A percentile compares a stretch with the other conserved stretches of the same genome.
Evolutionary conservation across 169 alveolate genomes (phyloP).

Genomic region (Eimeria maxima): DNA sequence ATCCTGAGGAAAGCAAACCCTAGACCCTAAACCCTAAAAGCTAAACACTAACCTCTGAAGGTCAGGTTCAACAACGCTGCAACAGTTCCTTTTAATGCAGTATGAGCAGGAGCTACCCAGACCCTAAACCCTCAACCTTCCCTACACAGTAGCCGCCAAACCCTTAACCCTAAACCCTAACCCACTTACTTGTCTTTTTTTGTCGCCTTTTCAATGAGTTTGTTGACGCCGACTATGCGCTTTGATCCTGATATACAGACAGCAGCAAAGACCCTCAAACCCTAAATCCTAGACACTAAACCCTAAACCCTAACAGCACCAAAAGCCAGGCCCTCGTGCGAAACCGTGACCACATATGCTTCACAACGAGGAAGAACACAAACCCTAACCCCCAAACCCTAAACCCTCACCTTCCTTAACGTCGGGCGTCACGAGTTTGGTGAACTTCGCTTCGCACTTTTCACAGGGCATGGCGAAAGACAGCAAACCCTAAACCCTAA

Average conservation of each 20-base stretch:
- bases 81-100: too few species aligned
- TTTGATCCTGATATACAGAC: slow-evolving; percentile 80
- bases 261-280: neutral
- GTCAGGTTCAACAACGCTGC: neutral
- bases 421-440: slow-evolving; percentile 82
- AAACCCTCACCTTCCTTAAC: slow-evolving; percentile 53
- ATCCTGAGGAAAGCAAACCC: slow-evolving; percentile 72
- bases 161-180: neutral
- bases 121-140: neutral
- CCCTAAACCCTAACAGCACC: too few species aligned
- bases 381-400: slow-evolving; percentile 16
- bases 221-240: slow-evolving; percentile 83
- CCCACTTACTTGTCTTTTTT: slow-evolving; percentile 81
- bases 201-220: slow-evolving; percentile 80
- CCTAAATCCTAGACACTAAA: neutral
- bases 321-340: too few species aligned
- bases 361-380: too few species aligned
- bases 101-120: neutral
- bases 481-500: slow-evolving; percentile 42
- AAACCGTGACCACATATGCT: too few species aligned
- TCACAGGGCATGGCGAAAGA: slow-evolving; percentile 76
- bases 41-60: neutral
- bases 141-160: neutral
- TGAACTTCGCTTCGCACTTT: slow-evolving; percentile 79
- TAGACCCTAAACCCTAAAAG: slow-evolving; percentile 28